Evolutionary conservation across 257 asterid species (phyloP).

Genomic region (Solanum rostratum): DNA sequence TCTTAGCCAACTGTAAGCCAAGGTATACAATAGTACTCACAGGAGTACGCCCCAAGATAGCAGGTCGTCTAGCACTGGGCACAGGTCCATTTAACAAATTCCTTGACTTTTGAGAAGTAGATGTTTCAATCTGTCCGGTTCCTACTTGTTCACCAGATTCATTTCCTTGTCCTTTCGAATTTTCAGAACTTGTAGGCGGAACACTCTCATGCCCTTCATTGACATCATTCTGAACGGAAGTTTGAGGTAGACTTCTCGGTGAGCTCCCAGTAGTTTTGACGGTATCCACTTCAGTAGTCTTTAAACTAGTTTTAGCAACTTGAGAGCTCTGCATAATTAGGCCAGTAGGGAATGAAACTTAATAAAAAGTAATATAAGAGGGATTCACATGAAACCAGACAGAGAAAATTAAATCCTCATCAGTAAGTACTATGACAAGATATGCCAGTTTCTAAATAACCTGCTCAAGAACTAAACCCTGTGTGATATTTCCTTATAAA

Average conservation of each 20-base stretch:
- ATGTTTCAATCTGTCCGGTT: constrained; percentile 24
- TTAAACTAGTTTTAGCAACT: not conserved
- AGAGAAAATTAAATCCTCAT: not conserved
- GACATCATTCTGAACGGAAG: constrained; percentile 22
- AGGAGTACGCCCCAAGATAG: constrained; percentile 67
- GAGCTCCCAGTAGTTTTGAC: constrained; percentile 20
- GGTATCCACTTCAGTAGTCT: constrained; percentile 26
- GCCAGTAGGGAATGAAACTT: not conserved
- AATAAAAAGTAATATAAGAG: not conserved
- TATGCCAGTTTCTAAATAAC: not conserved
- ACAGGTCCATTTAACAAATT: constrained; percentile 29
- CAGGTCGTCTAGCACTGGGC: constrained; percentile 27
- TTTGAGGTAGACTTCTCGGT: constrained; percentile 19
- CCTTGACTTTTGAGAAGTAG: constrained; percentile 17
- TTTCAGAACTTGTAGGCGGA: constrained; percentile 17
- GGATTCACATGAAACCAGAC: not conserved
- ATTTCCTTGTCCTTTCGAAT: constrained; percentile 9
- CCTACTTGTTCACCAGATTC: constrained; percentile 19
- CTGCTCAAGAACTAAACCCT: not conserved
- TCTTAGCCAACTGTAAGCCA: not conserved
- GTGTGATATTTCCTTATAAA: not conserved
- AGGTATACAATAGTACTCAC: constrained; percentile 37
- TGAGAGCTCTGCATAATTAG: not conserved
- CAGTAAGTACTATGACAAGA: not conserved
- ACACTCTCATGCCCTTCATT: constrained; percentile 11